Evolutionary conservation across 441 rosid species (phyloP).

Genomic region (Mallotus repandus): DNA sequence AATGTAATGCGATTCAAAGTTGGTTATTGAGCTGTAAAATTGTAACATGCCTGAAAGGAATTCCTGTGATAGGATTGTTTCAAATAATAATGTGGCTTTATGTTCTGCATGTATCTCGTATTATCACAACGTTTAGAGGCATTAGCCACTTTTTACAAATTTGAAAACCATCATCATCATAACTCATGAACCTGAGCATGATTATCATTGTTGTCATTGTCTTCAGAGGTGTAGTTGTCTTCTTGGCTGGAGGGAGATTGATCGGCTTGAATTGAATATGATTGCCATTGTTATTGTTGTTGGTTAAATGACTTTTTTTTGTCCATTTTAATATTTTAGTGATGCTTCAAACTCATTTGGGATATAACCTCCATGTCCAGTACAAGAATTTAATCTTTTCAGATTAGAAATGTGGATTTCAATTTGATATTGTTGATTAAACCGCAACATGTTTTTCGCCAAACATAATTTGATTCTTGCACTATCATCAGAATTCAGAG

Average conservation of each 20-base stretch:
- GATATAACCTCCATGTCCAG: not conserved
- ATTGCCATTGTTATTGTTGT: not conserved
- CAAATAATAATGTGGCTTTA: not conserved
- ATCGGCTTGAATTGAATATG: not conserved
- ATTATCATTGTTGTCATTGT: not conserved
- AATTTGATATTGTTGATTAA: not conserved
- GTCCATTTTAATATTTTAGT: not conserved
- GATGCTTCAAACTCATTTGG: not conserved
- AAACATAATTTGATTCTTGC: not conserved
- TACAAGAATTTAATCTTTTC: not conserved
- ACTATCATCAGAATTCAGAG: not conserved
- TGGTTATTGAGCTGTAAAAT: not conserved
- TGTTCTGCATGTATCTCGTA: not conserved
- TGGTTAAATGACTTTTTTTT: not conserved
- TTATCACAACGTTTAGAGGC: no score
- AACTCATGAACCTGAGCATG: not conserved
- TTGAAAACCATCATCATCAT: not conserved
- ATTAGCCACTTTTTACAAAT: no score
- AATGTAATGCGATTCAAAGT: not conserved
- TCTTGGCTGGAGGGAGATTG: not conserved
- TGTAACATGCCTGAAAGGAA: no score
- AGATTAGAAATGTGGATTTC: not conserved
- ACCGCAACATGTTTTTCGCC: not conserved
- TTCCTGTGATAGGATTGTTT: no score
- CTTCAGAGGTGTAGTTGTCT: not conserved